Evolutionary conservation across 805 yeast species (phyloP), one percentile per base, ranked within the genome.

Genomic region (Yarrowia porcina): DNA sequence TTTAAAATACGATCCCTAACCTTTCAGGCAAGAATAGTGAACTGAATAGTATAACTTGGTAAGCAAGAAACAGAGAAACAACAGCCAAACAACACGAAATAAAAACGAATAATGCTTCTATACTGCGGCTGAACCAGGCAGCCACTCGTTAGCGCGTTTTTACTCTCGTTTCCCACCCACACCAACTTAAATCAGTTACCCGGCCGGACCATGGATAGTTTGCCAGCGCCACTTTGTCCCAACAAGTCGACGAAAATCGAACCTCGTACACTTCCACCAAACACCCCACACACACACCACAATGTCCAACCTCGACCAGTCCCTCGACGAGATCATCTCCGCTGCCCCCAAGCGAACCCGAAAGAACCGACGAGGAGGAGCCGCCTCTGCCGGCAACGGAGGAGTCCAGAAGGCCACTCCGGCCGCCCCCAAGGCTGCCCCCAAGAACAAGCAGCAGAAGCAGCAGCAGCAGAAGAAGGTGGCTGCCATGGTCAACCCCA

Each of bases 271-370:
- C 42, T 50, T 23, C 57, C 13, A 27, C 61, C 25, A 47, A 36
- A 18, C 47, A 38, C 47, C 25, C 17, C 45, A 12, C 42, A 39
- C 33, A 44, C 50, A 17, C 36, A 28, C n/a, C 17, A 28, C 4
- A 7, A 49, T 56, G 61, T 41, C 87, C 67, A 82, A 88, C 71
- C 83, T 93, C 78, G 97, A 93, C 79, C 88, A 89, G 79, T 90
- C 97, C 56, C 84, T 93, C 73, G 99, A 93, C 80, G 97, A 91
- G 71, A 93, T 93, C 75, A 89, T 93, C 73, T 83, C 96, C 65
- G 77, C 89, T 66, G 69, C 70, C 64, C 77, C 79, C 67, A 72
- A 30, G 67, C 71, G 75, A 65, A 65, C 70, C 57, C 65, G 69
- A 25, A 27, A 23, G 30, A 15, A 17, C 20, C 64, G 66, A 13